Conservation (phyloP, 2,329 filamentous ascomycete genomes). For the Cladosporium oxysporum region DNA sequence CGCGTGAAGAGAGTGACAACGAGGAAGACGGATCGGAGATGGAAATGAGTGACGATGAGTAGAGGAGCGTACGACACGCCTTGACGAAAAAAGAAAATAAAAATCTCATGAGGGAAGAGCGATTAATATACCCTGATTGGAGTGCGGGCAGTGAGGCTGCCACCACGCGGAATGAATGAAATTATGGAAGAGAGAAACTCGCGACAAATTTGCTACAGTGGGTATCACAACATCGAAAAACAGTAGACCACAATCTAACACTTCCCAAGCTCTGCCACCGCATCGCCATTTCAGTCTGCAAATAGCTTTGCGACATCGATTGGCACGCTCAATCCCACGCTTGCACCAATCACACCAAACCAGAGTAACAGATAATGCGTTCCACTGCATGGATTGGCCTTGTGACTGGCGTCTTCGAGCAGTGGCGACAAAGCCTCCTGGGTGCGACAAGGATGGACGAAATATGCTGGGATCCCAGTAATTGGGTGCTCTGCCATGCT, state of each 20-base stretch:
- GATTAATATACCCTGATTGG: conserved; percentile 2
- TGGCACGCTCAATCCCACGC: conserved; percentile 65
- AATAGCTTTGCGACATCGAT: conserved; percentile 24
- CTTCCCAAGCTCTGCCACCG: conserved; percentile 31
- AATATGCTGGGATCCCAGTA: conserved; percentile 76
- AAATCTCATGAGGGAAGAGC: conserved; percentile 37
- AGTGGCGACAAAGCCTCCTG: conserved; percentile 71
- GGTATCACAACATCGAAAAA: conserved; percentile 16
- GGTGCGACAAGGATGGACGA: conserved; percentile 89
- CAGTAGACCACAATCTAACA: conserved; percentile 21
- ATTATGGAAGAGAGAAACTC: neutral
- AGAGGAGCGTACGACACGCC: neutral
- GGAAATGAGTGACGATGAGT: conserved; percentile 70
- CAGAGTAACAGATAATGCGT: conserved; percentile 80
- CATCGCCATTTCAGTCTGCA: neutral
- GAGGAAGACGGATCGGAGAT: conserved; percentile 52
- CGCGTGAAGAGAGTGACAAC: conserved; percentile 44
- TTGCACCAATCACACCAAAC: conserved; percentile 82
- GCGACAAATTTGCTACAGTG: conserved; percentile 8
- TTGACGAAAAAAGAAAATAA: neutral
- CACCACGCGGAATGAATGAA: neutral
- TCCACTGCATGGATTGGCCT: conserved; percentile 26
- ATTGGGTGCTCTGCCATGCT: conserved; percentile 70
- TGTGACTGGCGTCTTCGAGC: conserved; percentile 26
- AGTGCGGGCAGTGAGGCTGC: neutral